Conservation (phyloP, 108 stramenopile species). For the Stephanodiscus minutulus region DNA sequence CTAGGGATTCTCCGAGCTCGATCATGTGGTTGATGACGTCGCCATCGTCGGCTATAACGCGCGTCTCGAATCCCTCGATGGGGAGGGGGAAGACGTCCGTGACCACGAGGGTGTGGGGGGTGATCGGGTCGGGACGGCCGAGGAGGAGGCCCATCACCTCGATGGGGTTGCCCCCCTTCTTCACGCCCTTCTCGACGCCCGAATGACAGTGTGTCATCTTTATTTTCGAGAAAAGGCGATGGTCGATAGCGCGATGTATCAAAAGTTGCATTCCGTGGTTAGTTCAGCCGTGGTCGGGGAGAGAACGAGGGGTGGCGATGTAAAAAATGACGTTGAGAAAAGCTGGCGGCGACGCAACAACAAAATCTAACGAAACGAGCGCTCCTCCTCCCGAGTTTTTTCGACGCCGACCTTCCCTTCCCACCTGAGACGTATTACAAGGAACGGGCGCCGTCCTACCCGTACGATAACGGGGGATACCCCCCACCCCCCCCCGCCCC, state of each 20-base stretch:
- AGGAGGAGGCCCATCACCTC: slow-evolving; percentile 96
- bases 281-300: neutral
- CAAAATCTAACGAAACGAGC: neutral
- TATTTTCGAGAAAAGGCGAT: too few relatives aligned
- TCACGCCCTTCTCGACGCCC: slow-evolving; percentile 97
- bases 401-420: too few relatives aligned
- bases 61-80: slow-evolving; percentile 95
- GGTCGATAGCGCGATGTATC: too few relatives aligned
- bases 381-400: neutral
- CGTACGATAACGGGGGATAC: too few relatives aligned
- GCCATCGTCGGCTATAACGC: slow-evolving; percentile 94
- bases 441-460: too few relatives aligned
- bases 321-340: slow-evolving; percentile 4
- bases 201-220: slow-evolving; percentile 92
- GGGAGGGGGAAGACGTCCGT: slow-evolving; percentile 98
- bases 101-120: slow-evolving; percentile 75
- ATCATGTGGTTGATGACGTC: slow-evolving; percentile 98
- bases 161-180: slow-evolving; percentile 90
- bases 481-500: neutral
- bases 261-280: neutral
- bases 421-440: too few relatives aligned
- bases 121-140: slow-evolving; percentile 77
- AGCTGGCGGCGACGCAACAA: neutral
- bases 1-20: slow-evolving; percentile 90
- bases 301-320: neutral